Conservation (phyloP, 306 rosid genomes). For the Vigna trinervia region DNA sequence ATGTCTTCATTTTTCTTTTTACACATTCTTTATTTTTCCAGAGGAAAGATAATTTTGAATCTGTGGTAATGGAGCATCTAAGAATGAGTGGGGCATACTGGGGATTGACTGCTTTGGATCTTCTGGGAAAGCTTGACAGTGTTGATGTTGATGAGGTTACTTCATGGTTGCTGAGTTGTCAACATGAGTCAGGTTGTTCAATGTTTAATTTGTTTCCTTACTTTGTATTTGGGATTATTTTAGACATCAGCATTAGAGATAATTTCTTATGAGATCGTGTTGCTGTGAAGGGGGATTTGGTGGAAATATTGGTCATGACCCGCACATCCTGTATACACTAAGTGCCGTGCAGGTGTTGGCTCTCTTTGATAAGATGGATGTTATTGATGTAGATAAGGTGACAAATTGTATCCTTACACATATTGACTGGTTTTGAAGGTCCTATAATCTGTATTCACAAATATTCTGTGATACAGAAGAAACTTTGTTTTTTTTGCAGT, state of each 20-base stretch:
- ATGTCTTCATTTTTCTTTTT: constrained; percentile 1
- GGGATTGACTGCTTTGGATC: constrained; percentile 85
- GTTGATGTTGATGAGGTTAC: constrained; percentile 75
- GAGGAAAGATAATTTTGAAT: constrained; percentile 81
- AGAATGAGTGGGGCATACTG: constrained; percentile 93
- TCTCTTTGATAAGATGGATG: constrained; percentile 69
- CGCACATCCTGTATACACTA: constrained; percentile 79
- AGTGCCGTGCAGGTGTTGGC: constrained; percentile 90
- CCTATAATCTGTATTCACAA: constrained; percentile 4
- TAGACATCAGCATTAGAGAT: background rate
- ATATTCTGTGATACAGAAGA: background rate
- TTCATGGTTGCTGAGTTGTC: constrained; percentile 81
- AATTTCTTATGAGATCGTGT: constrained; percentile 33
- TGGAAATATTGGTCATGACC: constrained; percentile 89
- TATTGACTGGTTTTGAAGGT: constrained; percentile 24
- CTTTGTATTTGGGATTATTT: background rate
- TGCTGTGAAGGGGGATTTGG: constrained; percentile 77
- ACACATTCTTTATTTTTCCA: constrained; percentile 36
- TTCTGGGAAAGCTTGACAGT: constrained; percentile 70
- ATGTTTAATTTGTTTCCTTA: background rate
- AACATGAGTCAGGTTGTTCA: constrained; percentile 75
- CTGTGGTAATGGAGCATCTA: constrained; percentile 87
- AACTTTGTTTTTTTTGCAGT: background rate
- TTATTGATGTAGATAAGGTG: constrained; percentile 70
- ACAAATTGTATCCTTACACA: constrained; percentile 81